Percentiles rank a stretch among this genome's conserved stretches.
Conservation (phyloP, 1,284 basidiomycete species). For the Ustilago shanxiensis region DNA sequence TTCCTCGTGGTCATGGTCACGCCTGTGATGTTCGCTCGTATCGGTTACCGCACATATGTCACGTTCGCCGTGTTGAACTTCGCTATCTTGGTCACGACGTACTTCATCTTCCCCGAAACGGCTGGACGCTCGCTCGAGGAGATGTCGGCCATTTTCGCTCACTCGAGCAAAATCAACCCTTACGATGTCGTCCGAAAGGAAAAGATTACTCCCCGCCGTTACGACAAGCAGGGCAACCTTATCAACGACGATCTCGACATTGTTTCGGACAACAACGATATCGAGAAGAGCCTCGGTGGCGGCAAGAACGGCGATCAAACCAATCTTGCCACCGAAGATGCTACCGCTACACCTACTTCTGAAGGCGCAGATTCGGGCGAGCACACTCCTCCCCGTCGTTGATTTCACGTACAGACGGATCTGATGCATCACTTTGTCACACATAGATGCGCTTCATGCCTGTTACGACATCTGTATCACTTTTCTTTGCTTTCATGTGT, state of each 20-base stretch:
- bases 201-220: slow-evolving; percentile 57
- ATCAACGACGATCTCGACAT: slow-evolving; percentile 56
- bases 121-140: slow-evolving; percentile 64
- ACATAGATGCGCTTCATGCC: slow-evolving; percentile 12
- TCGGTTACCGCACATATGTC: slow-evolving; percentile 54
- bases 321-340: slow-evolving; percentile 37
- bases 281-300: slow-evolving; percentile 33
- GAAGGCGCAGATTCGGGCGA: slow-evolving; percentile 32
- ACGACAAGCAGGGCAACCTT: slow-evolving; percentile 60
- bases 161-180: slow-evolving; percentile 61
- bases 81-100: slow-evolving; percentile 50
- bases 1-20: slow-evolving; percentile 66
- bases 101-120: slow-evolving; percentile 66
- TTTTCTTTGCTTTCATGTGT: slow-evolving; percentile 4
- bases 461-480: neutral
- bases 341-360: slow-evolving; percentile 33
- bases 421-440: neutral
- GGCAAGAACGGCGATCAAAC: slow-evolving; percentile 27
- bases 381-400: slow-evolving; percentile 23
- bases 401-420: neutral
- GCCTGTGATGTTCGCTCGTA: slow-evolving; percentile 51
- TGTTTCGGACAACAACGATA: slow-evolving; percentile 31
- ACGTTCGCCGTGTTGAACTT: slow-evolving; percentile 60
- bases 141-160: slow-evolving; percentile 64
- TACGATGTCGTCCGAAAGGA: slow-evolving; percentile 64